These are phyloP conservation scores for Cryptococcus sp. DNA, from an alignment of 1,284 basidiomycete species.

Conservation along the genomic window DNA sequence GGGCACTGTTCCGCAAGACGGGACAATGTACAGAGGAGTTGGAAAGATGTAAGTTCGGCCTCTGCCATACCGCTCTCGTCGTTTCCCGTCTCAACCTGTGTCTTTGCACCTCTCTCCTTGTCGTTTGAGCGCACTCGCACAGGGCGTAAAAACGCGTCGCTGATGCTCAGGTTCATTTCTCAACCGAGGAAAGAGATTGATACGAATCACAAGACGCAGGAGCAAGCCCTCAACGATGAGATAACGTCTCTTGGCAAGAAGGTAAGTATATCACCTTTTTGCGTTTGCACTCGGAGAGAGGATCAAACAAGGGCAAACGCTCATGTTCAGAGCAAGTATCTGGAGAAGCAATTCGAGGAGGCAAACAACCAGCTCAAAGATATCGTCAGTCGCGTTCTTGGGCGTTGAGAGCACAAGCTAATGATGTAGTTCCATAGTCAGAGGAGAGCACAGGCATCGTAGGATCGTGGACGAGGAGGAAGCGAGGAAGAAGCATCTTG, in stretches of 20 bases:
- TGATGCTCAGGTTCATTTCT: slow-evolving; percentile 68
- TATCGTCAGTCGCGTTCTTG: slow-evolving; percentile 56
- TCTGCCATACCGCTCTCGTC: neutral
- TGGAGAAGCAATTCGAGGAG: slow-evolving; percentile 86
- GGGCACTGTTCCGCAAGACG: slow-evolving; percentile 48
- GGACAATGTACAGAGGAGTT: slow-evolving; percentile 80
- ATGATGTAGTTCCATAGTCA: slow-evolving; percentile 42
- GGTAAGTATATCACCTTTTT: slow-evolving; percentile 24
- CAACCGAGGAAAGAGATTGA: slow-evolving; percentile 76
- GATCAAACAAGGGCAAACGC: neutral
- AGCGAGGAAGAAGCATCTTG: too few relatives aligned
- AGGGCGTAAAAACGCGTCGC: neutral
- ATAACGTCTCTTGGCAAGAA: slow-evolving; percentile 67
- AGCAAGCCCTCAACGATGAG: slow-evolving; percentile 75
- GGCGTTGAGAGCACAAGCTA: slow-evolving; percentile 4
- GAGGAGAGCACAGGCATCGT: slow-evolving; percentile 17
- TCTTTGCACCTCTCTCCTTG: neutral
- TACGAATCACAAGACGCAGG: slow-evolving; percentile 62
- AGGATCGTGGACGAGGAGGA: too few relatives aligned
- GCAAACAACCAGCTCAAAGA: slow-evolving; percentile 78
- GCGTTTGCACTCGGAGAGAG: too few relatives aligned
- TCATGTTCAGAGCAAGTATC: slow-evolving; percentile 63
- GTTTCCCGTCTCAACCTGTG: neutral
- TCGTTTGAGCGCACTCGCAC: neutral
- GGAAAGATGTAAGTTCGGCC: slow-evolving; percentile 72